These are phyloP conservation scores for Albophoma yamanashiensis DNA, from an alignment of 2,329 filamentous ascomycete genomes.

Conservation along the genomic window DNA sequence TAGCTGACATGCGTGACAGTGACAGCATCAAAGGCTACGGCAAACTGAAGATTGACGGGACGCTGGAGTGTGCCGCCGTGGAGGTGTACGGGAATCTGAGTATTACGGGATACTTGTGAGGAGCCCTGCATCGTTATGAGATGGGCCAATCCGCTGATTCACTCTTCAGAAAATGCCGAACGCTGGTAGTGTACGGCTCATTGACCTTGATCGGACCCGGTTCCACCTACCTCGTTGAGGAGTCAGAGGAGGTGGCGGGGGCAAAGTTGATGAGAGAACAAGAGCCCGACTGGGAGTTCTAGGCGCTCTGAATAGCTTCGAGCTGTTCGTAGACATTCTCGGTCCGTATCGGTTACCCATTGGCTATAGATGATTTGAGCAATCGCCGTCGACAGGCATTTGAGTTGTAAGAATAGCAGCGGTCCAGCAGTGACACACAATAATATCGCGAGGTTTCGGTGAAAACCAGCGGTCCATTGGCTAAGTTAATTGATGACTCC, in stretches of 20 bases:
- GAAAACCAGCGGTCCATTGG: too few relatives aligned
- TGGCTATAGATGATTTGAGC: neutral
- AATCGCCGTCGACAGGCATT: neutral
- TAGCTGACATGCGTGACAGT: constrained; percentile 13
- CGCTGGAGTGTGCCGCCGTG: constrained; percentile 28
- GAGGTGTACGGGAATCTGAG: constrained; percentile 37
- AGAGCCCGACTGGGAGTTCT: constrained; percentile 29
- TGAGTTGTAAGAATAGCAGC: neutral
- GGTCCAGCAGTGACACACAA: neutral
- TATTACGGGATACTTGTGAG: constrained; percentile 33
- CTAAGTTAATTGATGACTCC: neutral
- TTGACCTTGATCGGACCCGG: constrained; percentile 33
- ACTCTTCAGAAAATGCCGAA: constrained; percentile 26
- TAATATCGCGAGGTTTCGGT: too few relatives aligned
- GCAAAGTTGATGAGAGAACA: constrained; percentile 29
- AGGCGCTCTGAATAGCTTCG: neutral
- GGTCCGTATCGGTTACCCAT: neutral
- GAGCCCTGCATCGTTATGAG: neutral
- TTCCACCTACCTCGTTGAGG: constrained; percentile 32
- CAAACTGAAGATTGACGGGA: constrained; percentile 32
- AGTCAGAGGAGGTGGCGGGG: constrained; percentile 30
- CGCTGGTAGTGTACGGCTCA: constrained; percentile 32
- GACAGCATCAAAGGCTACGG: constrained; percentile 36
- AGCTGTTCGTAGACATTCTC: neutral
- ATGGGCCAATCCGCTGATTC: constrained; percentile 4